These are phyloP conservation scores for Coniophora puteana DNA, from an alignment of 1,284 basidiomycete genomes.

Conservation along the genomic window DNA sequence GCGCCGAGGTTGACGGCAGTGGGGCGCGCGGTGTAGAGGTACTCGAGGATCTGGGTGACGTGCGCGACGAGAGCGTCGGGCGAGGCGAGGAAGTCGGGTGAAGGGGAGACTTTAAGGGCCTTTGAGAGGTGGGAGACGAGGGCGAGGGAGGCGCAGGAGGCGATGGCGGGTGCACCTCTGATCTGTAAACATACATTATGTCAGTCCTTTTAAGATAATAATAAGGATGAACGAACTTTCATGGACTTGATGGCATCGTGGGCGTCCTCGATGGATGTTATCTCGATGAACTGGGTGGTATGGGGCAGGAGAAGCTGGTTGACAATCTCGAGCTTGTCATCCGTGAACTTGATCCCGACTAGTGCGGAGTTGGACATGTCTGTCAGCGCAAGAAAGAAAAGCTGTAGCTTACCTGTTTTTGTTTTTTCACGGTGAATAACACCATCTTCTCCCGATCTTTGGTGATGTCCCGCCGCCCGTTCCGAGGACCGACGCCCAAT, in stretches of 20 bases:
- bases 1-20: conserved; percentile 92
- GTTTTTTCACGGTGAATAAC: background rate
- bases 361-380: conserved; percentile 25
- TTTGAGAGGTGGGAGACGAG: conserved; percentile 60
- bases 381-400: background rate
- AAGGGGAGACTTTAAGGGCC: conserved; percentile 38
- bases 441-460: background rate
- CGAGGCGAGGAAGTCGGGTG: conserved; percentile 48
- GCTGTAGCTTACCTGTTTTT: background rate
- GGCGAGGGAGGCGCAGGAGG: conserved; percentile 81
- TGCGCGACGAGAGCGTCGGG: conserved; percentile 45
- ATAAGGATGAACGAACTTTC: conserved; percentile 51
- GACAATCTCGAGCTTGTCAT: conserved; percentile 75
- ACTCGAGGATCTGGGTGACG: conserved; percentile 58
- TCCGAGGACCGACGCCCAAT: no score
- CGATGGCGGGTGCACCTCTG: conserved; percentile 92
- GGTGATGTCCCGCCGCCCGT: no score
- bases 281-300: conserved; percentile 67
- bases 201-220: background rate
- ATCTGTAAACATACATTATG: conserved; percentile 45
- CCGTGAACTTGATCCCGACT: conserved; percentile 62
- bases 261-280: conserved; percentile 74
- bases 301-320: conserved; percentile 87
- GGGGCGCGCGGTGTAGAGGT: conserved; percentile 82
- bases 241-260: conserved; percentile 91